Evolutionary conservation across 768 basidiomycete genomes (phyloP).

Genomic region (Lentinula guzmanii): DNA sequence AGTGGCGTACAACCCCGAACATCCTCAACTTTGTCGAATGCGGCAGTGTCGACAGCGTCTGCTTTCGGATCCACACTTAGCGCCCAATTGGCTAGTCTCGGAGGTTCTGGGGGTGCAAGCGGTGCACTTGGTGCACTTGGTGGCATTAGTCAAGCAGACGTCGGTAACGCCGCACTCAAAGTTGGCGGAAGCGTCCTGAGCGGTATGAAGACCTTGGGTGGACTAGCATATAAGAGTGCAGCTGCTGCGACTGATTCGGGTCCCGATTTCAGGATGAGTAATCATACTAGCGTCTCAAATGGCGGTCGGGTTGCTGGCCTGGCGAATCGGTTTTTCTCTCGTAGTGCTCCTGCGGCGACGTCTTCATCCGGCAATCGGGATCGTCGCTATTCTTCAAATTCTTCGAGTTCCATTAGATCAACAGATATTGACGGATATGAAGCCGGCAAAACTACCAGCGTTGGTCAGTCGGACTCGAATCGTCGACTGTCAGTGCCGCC

Average conservation of each 20-base stretch:
- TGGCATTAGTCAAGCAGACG: slow-evolving; percentile 34
- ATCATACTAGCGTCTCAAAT: slow-evolving; percentile 4
- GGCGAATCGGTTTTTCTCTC: slow-evolving; percentile 45
- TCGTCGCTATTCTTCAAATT: neutral
- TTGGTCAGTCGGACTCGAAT: neutral
- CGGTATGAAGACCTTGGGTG: slow-evolving; percentile 59
- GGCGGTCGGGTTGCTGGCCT: slow-evolving; percentile 17
- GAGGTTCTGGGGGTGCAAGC: slow-evolving; percentile 4
- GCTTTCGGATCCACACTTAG: slow-evolving; percentile 16
- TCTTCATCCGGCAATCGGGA: slow-evolving; percentile 15
- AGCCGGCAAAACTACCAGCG: slow-evolving; percentile 2
- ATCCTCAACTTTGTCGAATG: slow-evolving; percentile 10
- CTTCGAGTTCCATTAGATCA: neutral
- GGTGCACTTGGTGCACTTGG: slow-evolving; percentile 7
- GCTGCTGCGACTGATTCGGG: slow-evolving; percentile 18
- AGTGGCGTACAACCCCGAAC: slow-evolving; percentile 8
- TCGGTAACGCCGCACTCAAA: slow-evolving; percentile 49
- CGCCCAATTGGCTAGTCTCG: slow-evolving; percentile 7
- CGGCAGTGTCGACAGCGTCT: slow-evolving; percentile 14
- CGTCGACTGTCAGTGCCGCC: slow-evolving; percentile 13
- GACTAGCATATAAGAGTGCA: slow-evolving; percentile 52
- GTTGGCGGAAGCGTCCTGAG: slow-evolving; percentile 58
- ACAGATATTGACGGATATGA: slow-evolving; percentile 8
- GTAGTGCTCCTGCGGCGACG: slow-evolving; percentile 52
- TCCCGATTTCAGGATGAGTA: slow-evolving; percentile 6